Base-by-base conservation (phyloP, 495 filamentous ascomycete genomes). In the Staphylotrichum longicolle region DNA sequence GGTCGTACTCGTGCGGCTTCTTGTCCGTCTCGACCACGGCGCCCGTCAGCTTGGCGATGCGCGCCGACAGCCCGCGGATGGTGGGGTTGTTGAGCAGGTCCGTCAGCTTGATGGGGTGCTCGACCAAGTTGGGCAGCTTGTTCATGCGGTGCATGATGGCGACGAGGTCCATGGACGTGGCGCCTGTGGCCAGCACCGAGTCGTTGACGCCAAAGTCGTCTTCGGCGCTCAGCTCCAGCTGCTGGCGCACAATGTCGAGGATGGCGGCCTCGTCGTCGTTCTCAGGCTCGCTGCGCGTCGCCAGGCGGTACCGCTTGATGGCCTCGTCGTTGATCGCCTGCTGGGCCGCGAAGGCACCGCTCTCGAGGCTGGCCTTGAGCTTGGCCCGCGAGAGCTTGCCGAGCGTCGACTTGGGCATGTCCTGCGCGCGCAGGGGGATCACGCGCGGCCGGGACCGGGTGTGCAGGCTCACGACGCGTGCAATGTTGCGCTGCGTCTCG, bases 311-410 rank as follows among this genome's bases (percentile, higher is more conserved):
- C 3, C 57, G 45, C 27, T 45, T 58, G 12, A 63, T 50, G 44
- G 63, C 41, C 35, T 68, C 65, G 40, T 69, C 58, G 49, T 55
- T 55, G 39, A 30, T 3, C 7, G 39, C 53, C 53, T 55, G 53
- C 53, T 55, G 53, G 20, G 37, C 20, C 1, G 37, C 15, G 27
- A 76, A 77, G 6, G 49, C 37, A 7, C 76, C 76, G 30, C 40
- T 34, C 57, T 78, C 73, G 20, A 78, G 72, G 5, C 64, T 57
- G 0, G 62, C 60, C 34, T 65, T 66, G 15, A 82, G 63, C 53
- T 78, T 81, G 7, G 68, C 48, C 0, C 75, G 71, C 7, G 81
- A 82, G 4, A 84, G 46, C 65, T 84, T 84, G 7, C 80, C 82
- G 12, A 83, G 69, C 0, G 80, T 65, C 4, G 78, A 70, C 61